A percentile compares a stretch with the other conserved stretches of the same genome.
phyloP scores from a whole-genome alignment of 164 flowering plant species.

The Sextonia rubra region DNA sequence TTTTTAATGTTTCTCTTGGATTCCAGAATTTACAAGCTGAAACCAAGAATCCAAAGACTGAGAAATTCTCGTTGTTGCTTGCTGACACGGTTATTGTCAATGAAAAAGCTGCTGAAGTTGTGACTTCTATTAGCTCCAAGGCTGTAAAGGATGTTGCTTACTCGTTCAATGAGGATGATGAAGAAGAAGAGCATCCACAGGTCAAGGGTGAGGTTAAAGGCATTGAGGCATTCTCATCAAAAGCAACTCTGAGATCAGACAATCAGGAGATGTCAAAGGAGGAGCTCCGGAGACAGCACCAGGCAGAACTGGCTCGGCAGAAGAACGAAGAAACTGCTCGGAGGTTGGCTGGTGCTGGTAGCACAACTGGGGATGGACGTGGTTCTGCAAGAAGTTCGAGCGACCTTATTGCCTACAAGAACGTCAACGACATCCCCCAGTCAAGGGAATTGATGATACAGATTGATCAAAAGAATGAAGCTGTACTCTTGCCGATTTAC shows the following conservation, averaged over 20 bases:
- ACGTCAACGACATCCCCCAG: constrained; percentile 55
- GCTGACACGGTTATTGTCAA: constrained; percentile 63
- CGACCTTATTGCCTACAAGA: constrained; percentile 66
- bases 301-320: constrained; percentile 79
- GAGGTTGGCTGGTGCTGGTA: constrained; percentile 64
- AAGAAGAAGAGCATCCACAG: constrained; percentile 44
- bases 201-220: constrained; percentile 28
- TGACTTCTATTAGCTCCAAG: constrained; percentile 51
- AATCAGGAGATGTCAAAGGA: constrained; percentile 71
- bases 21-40: constrained; percentile 58
- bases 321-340: constrained; percentile 86
- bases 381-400: constrained; percentile 23
- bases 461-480: constrained; percentile 79
- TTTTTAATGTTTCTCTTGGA: constrained; percentile 73
- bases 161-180: constrained; percentile 62
- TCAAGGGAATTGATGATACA: constrained; percentile 64
- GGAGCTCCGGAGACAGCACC: constrained; percentile 73
- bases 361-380: constrained; percentile 28
- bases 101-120: constrained; percentile 32
- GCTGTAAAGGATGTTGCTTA: constrained; percentile 68
- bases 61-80: constrained; percentile 50
- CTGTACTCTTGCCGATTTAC: constrained; percentile 64
- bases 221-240: constrained; percentile 26
- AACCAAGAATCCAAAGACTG: constrained; percentile 42
- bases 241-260: constrained; percentile 66